Conservation (phyloP, 768 basidiomycete species). For the Saitozyma sp. region DNA sequence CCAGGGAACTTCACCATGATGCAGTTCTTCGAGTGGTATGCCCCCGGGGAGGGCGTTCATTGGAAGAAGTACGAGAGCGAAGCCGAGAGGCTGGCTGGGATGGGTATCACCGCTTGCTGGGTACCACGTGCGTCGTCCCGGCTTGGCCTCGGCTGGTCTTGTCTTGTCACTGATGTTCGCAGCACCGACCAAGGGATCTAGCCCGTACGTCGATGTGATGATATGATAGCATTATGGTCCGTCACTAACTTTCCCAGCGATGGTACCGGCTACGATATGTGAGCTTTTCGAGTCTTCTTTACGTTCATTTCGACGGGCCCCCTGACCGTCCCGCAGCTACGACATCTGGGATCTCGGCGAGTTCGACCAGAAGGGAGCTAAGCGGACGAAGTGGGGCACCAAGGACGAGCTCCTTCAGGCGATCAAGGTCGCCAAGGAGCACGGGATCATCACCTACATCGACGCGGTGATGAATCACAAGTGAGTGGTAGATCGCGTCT, state of each 20-base stretch:
- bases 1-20: slow-evolving; percentile 39
- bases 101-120: slow-evolving; percentile 56
- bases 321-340: slow-evolving; percentile 17
- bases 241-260: slow-evolving; percentile 18
- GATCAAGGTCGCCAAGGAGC: slow-evolving; percentile 65
- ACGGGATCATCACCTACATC: slow-evolving; percentile 73
- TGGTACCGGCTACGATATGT: slow-evolving; percentile 53
- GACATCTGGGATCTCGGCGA: slow-evolving; percentile 54
- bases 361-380: slow-evolving; percentile 52
- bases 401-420: slow-evolving; percentile 74
- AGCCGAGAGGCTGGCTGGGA: slow-evolving; percentile 42
- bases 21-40: slow-evolving; percentile 37
- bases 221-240: neutral
- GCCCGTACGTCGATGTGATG: slow-evolving; percentile 27
- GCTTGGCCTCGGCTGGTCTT: neutral
- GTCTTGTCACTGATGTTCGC: neutral
- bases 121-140: slow-evolving; percentile 44
- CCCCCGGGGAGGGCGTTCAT: slow-evolving; percentile 32
- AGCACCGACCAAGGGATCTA: slow-evolving; percentile 51
- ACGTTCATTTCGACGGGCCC: neutral
- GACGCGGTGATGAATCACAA: slow-evolving; percentile 81
- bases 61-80: slow-evolving; percentile 51
- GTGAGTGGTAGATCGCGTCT: slow-evolving; percentile 53
- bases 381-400: slow-evolving; percentile 79
- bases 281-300: slow-evolving; percentile 10